Conservation (phyloP, 2,329 filamentous ascomycete genomes). For the Diaporthe sp. region DNA sequence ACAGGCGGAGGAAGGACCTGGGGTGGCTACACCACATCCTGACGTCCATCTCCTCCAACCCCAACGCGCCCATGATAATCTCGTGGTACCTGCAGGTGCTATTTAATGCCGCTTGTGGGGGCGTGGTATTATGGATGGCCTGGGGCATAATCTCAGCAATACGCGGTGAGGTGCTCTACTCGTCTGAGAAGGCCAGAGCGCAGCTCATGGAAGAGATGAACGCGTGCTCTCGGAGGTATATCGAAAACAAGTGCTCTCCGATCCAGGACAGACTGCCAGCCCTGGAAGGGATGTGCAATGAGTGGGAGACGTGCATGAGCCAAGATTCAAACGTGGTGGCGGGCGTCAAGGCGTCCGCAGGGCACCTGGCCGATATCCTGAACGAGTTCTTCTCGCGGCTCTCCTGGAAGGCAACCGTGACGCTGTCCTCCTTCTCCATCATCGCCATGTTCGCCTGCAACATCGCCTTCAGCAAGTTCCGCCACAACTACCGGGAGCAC, state of each 20-base stretch:
- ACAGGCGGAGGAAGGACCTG: slow-evolving; percentile 40
- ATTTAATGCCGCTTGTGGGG: slow-evolving; percentile 72
- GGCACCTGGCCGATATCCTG: slow-evolving; percentile 91
- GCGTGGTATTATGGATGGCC: slow-evolving; percentile 70
- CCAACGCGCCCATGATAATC: slow-evolving; percentile 67
- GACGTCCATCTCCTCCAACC: slow-evolving; percentile 65
- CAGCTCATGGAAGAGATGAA: slow-evolving; percentile 79
- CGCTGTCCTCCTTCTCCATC: slow-evolving; percentile 61
- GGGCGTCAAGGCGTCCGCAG: slow-evolving; percentile 82
- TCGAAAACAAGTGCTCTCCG: slow-evolving; percentile 78
- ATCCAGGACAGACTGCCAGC: slow-evolving; percentile 74
- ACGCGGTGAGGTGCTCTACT: slow-evolving; percentile 78
- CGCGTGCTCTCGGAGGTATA: slow-evolving; percentile 78
- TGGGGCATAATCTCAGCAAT: slow-evolving; percentile 78
- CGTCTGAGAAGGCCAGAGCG: slow-evolving; percentile 74
- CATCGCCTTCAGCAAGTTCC: slow-evolving; percentile 53
- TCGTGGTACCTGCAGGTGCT: slow-evolving; percentile 68
- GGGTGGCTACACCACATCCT: slow-evolving; percentile 58
- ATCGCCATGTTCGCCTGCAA: slow-evolving; percentile 59
- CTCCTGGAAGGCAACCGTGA: slow-evolving; percentile 41
- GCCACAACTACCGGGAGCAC: slow-evolving; percentile 39
- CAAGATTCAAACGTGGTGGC: slow-evolving; percentile 83
- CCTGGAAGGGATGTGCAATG: slow-evolving; percentile 76
- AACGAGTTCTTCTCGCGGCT: slow-evolving; percentile 78
- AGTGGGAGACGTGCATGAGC: slow-evolving; percentile 90